Conservation (phyloP, 768 basidiomycete species). For the Tricholoma sp. region DNA sequence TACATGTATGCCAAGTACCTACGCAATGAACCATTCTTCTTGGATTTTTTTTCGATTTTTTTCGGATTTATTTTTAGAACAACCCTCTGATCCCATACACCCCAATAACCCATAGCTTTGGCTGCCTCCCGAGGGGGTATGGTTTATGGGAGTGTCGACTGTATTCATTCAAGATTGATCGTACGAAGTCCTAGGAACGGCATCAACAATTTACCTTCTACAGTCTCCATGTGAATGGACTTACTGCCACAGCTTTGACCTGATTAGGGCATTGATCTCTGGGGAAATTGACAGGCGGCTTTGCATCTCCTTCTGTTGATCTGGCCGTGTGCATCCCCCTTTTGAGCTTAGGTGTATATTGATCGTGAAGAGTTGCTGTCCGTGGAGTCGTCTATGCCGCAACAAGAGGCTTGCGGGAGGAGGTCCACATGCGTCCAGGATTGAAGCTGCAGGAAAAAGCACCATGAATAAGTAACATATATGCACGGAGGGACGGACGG, state of each 20-base stretch:
- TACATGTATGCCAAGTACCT: no score
- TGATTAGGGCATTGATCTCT: slow-evolving; percentile 45
- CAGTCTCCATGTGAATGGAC: slow-evolving; percentile 12
- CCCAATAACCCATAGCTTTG: no score
- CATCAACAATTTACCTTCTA: background rate
- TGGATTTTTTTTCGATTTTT: no score
- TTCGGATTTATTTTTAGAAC: no score
- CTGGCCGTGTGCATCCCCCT: slow-evolving; percentile 50
- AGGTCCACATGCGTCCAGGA: slow-evolving; percentile 57
- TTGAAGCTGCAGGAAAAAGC: slow-evolving; percentile 40
- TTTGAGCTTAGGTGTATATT: slow-evolving; percentile 60
- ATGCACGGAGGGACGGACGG: slow-evolving; percentile 1
- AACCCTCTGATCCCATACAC: no score
- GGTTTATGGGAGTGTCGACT: no score
- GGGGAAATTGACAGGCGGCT: slow-evolving; percentile 53
- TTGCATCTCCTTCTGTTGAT: slow-evolving; percentile 49
- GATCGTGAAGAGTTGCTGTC: slow-evolving; percentile 48
- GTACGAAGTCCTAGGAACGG: slow-evolving; percentile 39
- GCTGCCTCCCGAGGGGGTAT: no score
- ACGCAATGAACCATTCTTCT: no score
- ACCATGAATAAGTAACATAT: background rate
- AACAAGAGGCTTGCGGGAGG: slow-evolving; percentile 55
- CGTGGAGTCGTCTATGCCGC: slow-evolving; percentile 49
- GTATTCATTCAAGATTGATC: slow-evolving; percentile 36
- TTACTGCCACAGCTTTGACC: slow-evolving; percentile 45